A percentile compares a stretch with the other conserved stretches of the same genome.
These are phyloP conservation scores for Jackrogersella multiformis DNA, from an alignment of 495 filamentous ascomycete genomes.

Conservation along the genomic window DNA sequence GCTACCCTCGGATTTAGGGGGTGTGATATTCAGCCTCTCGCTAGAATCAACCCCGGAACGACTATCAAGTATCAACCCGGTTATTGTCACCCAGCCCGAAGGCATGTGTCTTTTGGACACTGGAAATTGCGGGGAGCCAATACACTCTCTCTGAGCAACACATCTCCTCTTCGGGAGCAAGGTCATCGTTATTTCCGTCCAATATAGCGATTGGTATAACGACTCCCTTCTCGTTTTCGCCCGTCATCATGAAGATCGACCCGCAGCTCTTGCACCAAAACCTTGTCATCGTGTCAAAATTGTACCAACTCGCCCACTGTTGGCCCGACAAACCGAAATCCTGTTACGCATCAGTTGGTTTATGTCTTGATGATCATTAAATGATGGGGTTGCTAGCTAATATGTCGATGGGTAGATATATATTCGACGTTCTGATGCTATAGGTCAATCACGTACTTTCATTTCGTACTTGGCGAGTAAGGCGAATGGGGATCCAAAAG, in stretches of 20 bases:
- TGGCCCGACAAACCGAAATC: neutral
- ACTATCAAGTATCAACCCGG: neutral
- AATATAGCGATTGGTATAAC: neutral
- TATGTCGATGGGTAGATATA: neutral
- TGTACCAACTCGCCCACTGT: neutral
- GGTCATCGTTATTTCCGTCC: conserved; percentile 13
- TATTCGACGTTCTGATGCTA: too few relatives aligned
- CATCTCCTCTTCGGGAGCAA: conserved; percentile 1
- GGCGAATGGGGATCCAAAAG: neutral
- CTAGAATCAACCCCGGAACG: too few relatives aligned
- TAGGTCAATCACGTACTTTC: neutral
- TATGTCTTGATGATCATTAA: neutral
- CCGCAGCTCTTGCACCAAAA: neutral
- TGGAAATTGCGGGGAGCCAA: neutral
- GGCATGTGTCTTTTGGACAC: neutral
- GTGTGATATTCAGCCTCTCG: too few relatives aligned
- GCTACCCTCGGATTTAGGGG: too few relatives aligned
- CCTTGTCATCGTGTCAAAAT: too few relatives aligned
- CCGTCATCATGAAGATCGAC: neutral
- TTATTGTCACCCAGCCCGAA: neutral
- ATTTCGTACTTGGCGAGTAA: neutral
- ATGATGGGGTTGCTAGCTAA: neutral
- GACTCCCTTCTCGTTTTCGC: neutral
- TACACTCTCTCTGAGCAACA: neutral
- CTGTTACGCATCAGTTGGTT: neutral